Percentiles rank a stretch among this genome's conserved stretches.
Evolutionary conservation across 2,329 filamentous ascomycete species (phyloP).

Genomic region (Ophiostoma sp.): DNA sequence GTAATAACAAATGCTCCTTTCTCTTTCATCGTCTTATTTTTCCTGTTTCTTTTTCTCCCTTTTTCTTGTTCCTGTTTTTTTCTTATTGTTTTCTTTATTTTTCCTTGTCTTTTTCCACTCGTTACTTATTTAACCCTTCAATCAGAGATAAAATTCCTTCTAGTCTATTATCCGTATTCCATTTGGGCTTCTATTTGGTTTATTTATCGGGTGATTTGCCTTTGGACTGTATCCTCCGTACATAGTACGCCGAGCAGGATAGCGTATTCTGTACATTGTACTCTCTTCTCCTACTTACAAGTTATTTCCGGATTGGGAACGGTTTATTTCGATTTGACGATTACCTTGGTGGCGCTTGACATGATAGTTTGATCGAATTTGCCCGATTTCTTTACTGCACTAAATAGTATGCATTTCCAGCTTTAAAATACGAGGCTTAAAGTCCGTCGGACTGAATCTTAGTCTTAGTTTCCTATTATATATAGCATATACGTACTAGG

Average conservation of each 20-base stretch:
- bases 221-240: not conserved
- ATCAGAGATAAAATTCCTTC: too few relatives aligned
- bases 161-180: not conserved
- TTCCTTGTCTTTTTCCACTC: too few relatives aligned
- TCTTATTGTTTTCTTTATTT: too few relatives aligned
- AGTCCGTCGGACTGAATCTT: not conserved
- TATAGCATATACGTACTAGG: not conserved
- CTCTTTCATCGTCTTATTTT: too few relatives aligned
- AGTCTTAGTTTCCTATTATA: not conserved
- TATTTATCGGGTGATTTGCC: not conserved
- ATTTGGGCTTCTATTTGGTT: not conserved
- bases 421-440: too few relatives aligned
- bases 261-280: too few relatives aligned
- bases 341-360: not conserved
- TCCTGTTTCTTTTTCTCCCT: too few relatives aligned
- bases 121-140: too few relatives aligned
- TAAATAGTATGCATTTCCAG: too few relatives aligned
- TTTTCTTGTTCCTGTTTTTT: too few relatives aligned
- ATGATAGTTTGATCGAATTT: not conserved
- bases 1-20: too few relatives aligned
- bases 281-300: not conserved
- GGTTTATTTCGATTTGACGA: not conserved
- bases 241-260: too few relatives aligned
- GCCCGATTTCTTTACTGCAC: not conserved
- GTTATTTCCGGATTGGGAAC: not conserved